Conservation (phyloP, 257 asterid genomes). For the Primulina eburnea region DNA sequence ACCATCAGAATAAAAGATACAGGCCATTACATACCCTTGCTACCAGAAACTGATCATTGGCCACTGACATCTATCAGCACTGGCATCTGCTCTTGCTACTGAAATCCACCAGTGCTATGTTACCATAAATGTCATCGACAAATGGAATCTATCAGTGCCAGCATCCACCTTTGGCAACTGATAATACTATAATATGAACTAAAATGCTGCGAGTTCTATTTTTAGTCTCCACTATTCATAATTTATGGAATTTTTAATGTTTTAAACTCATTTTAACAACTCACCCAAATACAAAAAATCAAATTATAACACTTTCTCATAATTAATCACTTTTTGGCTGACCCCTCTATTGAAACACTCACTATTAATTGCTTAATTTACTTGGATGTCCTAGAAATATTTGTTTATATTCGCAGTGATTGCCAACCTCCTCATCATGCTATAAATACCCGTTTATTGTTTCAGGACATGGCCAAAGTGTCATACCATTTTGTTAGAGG, state of each 20-base stretch:
- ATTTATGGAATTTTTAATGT: not conserved
- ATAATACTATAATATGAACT: not conserved
- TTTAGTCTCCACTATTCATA: no score
- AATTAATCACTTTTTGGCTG: not conserved
- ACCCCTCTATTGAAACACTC: not conserved
- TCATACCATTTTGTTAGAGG: conserved; percentile 87
- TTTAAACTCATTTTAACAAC: not conserved
- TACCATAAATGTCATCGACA: not conserved
- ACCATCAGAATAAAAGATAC: not conserved
- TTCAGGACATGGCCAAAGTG: conserved; percentile 89
- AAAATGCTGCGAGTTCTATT: not conserved
- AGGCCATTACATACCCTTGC: not conserved
- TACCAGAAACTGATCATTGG: not conserved
- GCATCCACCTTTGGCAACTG: not conserved
- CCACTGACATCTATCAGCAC: not conserved
- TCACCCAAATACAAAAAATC: not conserved
- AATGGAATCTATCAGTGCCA: not conserved
- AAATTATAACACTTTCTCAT: no score
- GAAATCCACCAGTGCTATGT: not conserved
- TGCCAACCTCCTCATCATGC: conserved; percentile 1
- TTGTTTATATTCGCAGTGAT: conserved; percentile 38
- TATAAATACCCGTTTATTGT: conserved; percentile 18
- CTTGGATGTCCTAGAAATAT: conserved; percentile 4
- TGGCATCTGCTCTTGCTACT: not conserved
- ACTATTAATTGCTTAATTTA: conserved; percentile 16